A percentile compares a stretch with the other conserved stretches of the same genome.
Conservation (phyloP, 2,329 filamentous ascomycete genomes). For the Capronia coronata region DNA sequence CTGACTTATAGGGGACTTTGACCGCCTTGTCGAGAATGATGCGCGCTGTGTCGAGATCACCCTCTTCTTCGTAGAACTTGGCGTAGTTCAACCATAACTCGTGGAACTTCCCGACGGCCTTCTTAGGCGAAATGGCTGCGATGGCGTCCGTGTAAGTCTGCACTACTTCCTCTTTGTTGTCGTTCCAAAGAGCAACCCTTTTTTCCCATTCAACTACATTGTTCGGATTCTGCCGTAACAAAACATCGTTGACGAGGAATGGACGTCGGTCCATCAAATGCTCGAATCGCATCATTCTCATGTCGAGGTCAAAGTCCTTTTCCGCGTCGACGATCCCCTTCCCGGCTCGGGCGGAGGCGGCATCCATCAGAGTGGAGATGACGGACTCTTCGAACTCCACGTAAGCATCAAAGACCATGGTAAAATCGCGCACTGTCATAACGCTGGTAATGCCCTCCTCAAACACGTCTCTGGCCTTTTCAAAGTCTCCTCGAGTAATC, state of each 20-base stretch:
- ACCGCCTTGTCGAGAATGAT: constrained; percentile 97
- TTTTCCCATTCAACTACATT: constrained; percentile 98
- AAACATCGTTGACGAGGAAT: constrained; percentile 92
- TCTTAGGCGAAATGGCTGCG: constrained; percentile 85
- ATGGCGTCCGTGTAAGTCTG: constrained; percentile 94
- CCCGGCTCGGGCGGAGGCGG: constrained; percentile 70
- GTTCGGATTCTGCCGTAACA: constrained; percentile 91
- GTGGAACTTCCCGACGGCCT: constrained; percentile 86
- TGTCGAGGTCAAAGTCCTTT: constrained; percentile 88
- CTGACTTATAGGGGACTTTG: constrained; percentile 95
- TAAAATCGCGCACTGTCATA: constrained; percentile 98
- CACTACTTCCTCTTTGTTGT: constrained; percentile 84
- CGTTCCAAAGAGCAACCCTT: constrained; percentile 87
- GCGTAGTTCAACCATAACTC: constrained; percentile 95
- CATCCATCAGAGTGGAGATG: constrained; percentile 84
- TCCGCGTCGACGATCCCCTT: constrained; percentile 71
- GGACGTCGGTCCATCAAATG: constrained; percentile 95
- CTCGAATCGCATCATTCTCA: constrained; percentile 96
- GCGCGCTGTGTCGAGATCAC: constrained; percentile 75
- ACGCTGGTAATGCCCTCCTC: constrained; percentile 96
- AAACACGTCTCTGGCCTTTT: constrained; percentile 84
- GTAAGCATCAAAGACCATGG: constrained; percentile 91
- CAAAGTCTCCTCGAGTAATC: constrained; percentile 88
- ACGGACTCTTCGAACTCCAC: constrained; percentile 95
- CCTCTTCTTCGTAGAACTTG: constrained; percentile 88